phyloP scores from a whole-genome alignment of 495 filamentous ascomycete species.

The Bacidia rubella region DNA sequence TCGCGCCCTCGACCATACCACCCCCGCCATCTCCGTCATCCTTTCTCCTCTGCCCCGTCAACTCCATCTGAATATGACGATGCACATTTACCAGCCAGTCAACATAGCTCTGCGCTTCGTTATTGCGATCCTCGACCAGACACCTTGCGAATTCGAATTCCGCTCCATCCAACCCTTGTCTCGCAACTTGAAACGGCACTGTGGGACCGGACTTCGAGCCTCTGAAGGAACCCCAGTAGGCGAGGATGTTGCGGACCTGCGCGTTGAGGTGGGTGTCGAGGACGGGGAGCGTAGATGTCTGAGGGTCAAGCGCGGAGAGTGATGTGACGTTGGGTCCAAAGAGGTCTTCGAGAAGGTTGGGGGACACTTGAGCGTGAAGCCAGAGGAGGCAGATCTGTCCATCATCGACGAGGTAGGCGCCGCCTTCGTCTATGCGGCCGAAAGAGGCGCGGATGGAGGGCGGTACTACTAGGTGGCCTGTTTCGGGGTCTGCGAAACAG shows the following conservation, averaged over 20 bases:
- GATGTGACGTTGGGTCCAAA: slow-evolving; percentile 65
- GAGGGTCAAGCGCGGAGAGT: slow-evolving; percentile 67
- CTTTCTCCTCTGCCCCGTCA: slow-evolving; percentile 64
- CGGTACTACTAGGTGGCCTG: slow-evolving; percentile 68
- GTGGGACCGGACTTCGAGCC: slow-evolving; percentile 55
- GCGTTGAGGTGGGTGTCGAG: slow-evolving; percentile 90
- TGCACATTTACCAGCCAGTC: slow-evolving; percentile 98
- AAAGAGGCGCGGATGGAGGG: slow-evolving; percentile 68
- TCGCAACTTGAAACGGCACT: slow-evolving; percentile 75
- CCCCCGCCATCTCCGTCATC: slow-evolving; percentile 44
- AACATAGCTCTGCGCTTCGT: slow-evolving; percentile 93
- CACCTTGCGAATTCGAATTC: slow-evolving; percentile 92
- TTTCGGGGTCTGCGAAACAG: slow-evolving; percentile 71
- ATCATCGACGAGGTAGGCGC: slow-evolving; percentile 96
- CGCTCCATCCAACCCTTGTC: slow-evolving; percentile 86
- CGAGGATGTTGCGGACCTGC: slow-evolving; percentile 84
- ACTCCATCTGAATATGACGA: slow-evolving; percentile 77
- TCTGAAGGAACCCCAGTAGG: slow-evolving; percentile 67
- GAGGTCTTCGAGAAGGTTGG: slow-evolving; percentile 77
- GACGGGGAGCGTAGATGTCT: slow-evolving; percentile 52
- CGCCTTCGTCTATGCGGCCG: slow-evolving; percentile 80
- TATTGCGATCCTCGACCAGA: slow-evolving; percentile 89
- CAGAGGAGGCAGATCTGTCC: slow-evolving; percentile 83
- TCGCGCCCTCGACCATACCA: slow-evolving; percentile 32
- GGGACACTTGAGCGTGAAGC: slow-evolving; percentile 64